Evolutionary conservation across 2,329 filamentous ascomycete species (phyloP), one percentile per base, ranked within the genome.

Genomic region (Kalaharituber pfeilii): DNA sequence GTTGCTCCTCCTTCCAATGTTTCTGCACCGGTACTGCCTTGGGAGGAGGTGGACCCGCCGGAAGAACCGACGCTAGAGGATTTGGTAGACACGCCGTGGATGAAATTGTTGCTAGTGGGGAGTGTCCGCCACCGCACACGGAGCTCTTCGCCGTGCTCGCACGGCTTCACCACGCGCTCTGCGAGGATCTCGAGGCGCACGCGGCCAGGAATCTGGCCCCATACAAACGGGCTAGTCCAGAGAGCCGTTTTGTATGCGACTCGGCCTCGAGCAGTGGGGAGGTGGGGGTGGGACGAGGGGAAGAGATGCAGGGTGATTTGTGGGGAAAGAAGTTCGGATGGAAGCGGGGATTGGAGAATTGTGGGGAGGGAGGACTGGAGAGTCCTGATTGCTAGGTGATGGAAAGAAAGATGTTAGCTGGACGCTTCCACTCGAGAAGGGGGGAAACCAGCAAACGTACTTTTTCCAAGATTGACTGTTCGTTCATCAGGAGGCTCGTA

Each of bases 211-310:
- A 98, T 76, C 26, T 85, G 80, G 64, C 93, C 93, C 91, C 91
- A 98, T 27, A 88, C 89, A 51, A 98, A 82, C 0, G 91, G 91
- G 0, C 88, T 87, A 0, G 91, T 95, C 88, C 88, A 96, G 33
- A 98, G 73, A 2, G 91, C 91, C 18, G 91, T 89, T 30, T 84
- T 84, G 68, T 98, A 98, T 49, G 86, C 83, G 30, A 95, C 83
- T 49, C 84, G 80, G 52, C 91, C 91, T 26, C 85, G 86, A 39
- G 96, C 91, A n/a, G 80, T 84, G 29, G 91, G 91, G 2, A 98
- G 84, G 67, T 89, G 83, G 2, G 84, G 86, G 64, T 93, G 85
- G 0, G 85, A 91, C 26, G 79, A 78, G 33, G 80, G 80, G 67
- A 84, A 84, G 60, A 84, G 77, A 66, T 81, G 77, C 42, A 83